These are phyloP conservation scores for Suillus bovinus DNA, from an alignment of 768 basidiomycete genomes.

Conservation along the genomic window DNA sequence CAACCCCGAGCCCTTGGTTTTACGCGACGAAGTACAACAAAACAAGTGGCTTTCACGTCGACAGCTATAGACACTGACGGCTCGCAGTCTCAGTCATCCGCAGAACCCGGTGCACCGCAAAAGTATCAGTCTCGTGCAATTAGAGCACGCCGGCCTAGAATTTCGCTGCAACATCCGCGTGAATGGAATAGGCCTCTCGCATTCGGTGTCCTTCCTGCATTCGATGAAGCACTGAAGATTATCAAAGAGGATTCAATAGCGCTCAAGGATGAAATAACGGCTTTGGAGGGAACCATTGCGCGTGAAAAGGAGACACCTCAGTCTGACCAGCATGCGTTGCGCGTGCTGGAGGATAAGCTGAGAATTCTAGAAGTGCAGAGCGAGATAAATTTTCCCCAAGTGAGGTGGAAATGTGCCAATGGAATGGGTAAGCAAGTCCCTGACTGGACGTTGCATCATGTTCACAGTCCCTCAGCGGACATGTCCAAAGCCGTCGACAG, in stretches of 20 bases:
- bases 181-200: constrained; percentile 67
- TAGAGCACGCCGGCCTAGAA: constrained; percentile 47
- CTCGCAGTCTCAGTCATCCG: constrained; percentile 1
- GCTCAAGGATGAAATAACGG: constrained; percentile 37
- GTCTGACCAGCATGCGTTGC: constrained; percentile 39
- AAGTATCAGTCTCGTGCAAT: constrained; percentile 17
- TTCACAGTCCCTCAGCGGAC: constrained; percentile 46
- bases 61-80: constrained; percentile 3
- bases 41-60: constrained; percentile 14
- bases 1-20: constrained; percentile 12
- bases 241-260: constrained; percentile 61
- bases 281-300: constrained; percentile 21
- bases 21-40: constrained; percentile 9
- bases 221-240: constrained; percentile 80
- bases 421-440: constrained; percentile 65
- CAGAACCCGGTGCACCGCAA: not conserved
- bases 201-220: constrained; percentile 67
- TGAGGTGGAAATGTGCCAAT: constrained; percentile 76
- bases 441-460: not conserved
- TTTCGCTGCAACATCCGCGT: constrained; percentile 51
- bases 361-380: constrained; percentile 75
- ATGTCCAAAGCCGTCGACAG: constrained; percentile 70
- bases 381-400: constrained; percentile 79
- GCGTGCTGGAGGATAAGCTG: constrained; percentile 48
- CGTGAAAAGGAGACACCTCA: constrained; percentile 25